Evolutionary conservation across 2,329 filamentous ascomycete species (phyloP).

Genomic region (Cytospora piceicola): DNA sequence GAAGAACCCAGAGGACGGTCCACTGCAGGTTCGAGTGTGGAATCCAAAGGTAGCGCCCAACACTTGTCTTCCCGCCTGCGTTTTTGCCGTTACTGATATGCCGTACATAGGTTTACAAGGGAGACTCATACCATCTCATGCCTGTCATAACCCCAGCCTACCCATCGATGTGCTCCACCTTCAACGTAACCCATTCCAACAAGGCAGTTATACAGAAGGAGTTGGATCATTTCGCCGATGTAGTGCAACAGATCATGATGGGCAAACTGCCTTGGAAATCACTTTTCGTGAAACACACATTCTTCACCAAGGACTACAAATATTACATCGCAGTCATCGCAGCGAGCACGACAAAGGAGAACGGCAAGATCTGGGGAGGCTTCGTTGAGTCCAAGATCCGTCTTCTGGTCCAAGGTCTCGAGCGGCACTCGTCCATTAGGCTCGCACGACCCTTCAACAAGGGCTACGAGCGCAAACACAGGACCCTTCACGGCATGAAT

Average conservation of each 20-base stretch:
- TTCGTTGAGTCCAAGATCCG: slow-evolving; percentile 93
- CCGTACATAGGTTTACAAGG: slow-evolving; percentile 66
- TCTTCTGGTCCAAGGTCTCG: slow-evolving; percentile 80
- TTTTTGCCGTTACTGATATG: slow-evolving; percentile 29
- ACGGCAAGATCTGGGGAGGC: slow-evolving; percentile 85
- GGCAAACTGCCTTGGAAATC: slow-evolving; percentile 83
- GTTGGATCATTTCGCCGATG: slow-evolving; percentile 74
- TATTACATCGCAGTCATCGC: slow-evolving; percentile 92
- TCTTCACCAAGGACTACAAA: slow-evolving; percentile 92
- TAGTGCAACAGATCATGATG: slow-evolving; percentile 78
- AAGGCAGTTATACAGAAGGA: slow-evolving; percentile 84
- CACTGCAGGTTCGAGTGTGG: slow-evolving; percentile 85
- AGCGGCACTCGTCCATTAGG: slow-evolving; percentile 77
- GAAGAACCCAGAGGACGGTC: slow-evolving; percentile 82
- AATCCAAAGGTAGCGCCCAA: slow-evolving; percentile 75
- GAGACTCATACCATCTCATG: slow-evolving; percentile 89
- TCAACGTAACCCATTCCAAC: slow-evolving; percentile 88
- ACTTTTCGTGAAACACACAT: slow-evolving; percentile 86
- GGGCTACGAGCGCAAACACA: slow-evolving; percentile 82
- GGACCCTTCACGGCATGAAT: slow-evolving; percentile 56
- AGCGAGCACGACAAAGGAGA: slow-evolving; percentile 80
- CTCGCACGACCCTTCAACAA: slow-evolving; percentile 93
- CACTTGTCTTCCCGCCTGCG: neutral
- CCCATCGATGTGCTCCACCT: slow-evolving; percentile 96
- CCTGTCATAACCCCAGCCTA: slow-evolving; percentile 98